Conservation (phyloP, 1,284 basidiomycete genomes). For the Fomitiporia mediterranea region DNA sequence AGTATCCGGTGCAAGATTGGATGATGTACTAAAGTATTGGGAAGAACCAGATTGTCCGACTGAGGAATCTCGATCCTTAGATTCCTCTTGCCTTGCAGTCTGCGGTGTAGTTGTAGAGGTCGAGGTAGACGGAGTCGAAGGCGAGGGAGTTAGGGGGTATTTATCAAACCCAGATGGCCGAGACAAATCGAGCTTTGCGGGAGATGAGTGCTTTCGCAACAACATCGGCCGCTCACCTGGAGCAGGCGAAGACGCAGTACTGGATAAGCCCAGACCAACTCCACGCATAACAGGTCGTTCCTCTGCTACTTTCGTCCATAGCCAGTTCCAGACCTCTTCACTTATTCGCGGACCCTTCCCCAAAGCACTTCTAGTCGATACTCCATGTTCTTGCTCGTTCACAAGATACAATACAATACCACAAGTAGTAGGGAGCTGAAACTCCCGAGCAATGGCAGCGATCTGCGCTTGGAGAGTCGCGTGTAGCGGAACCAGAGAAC, state of each 20-base stretch:
- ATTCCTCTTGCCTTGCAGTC: neutral
- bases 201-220: constrained; percentile 14
- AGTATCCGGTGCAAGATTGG: constrained; percentile 55
- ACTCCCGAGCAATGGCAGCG: constrained; percentile 80
- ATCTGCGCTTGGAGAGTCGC: constrained; percentile 69
- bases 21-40: constrained; percentile 30
- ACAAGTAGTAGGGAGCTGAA: constrained; percentile 73
- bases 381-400: constrained; percentile 26
- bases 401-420: constrained; percentile 78
- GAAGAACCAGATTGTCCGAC: constrained; percentile 11
- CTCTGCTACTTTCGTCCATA: constrained; percentile 69
- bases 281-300: constrained; percentile 56
- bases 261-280: constrained; percentile 38
- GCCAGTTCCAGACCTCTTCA: constrained; percentile 78
- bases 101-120: neutral
- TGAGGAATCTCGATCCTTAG: neutral
- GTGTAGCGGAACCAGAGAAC: constrained; percentile 68
- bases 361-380: constrained; percentile 20
- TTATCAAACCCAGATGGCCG: constrained; percentile 23
- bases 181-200: constrained; percentile 31
- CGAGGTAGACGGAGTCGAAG: constrained; percentile 43
- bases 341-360: constrained; percentile 73
- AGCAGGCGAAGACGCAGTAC: constrained; percentile 41
- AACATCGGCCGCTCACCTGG: constrained; percentile 25
- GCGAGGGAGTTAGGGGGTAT: constrained; percentile 45